Evolutionary conservation across 495 filamentous ascomycete genomes (phyloP), one percentile per base, ranked within the genome.

Genomic region (Daldinia loculata): DNA sequence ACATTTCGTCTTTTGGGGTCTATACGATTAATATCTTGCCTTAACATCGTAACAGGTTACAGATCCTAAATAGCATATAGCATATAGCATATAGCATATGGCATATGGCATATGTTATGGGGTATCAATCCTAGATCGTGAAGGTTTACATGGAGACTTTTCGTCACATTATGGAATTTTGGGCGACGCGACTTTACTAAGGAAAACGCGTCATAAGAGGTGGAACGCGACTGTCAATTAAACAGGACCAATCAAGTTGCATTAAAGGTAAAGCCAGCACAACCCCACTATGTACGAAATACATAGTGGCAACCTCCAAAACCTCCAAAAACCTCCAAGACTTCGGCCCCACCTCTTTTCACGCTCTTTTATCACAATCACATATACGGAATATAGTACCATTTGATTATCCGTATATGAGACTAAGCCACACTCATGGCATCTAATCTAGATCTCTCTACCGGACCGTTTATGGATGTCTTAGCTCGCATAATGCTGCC

Each of bases 1-100:
- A 84, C 84, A 61, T 88, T 86, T 66, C 93, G 88, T 76, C 93
- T 82, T 78, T 98, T 98, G 6, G 90, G 79, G 69, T 96, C 93
- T 59, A 95, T 88, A n/a, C 93, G 87, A 64, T 86, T 86, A 66
- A 83, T 85, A 41, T 91, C 89, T 76, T 89, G 89, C 69, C 89
- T 85, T 68, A 92, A 89, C 92, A 95, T 95, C 51, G 53, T 87
- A 78, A 26, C 55, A 34, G 64, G 56, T 69, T 67, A 27, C n/a
- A 32, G 48, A 36, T 22, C 1, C 22, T 56, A 29, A 27, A 39
- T 24, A 32, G 17, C 6, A 17, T 41, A 39, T 24, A 32, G 17
- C 2, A 17, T n/a, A 39, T 24, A 32, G 17, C 6, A 17, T 41
- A 39, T 24, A 32, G 17, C 2, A 17, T n/a, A 39, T 24, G 17